Evolutionary conservation across 2,329 filamentous ascomycete species (phyloP).

Genomic region (Aspergillus ochraceus): DNA sequence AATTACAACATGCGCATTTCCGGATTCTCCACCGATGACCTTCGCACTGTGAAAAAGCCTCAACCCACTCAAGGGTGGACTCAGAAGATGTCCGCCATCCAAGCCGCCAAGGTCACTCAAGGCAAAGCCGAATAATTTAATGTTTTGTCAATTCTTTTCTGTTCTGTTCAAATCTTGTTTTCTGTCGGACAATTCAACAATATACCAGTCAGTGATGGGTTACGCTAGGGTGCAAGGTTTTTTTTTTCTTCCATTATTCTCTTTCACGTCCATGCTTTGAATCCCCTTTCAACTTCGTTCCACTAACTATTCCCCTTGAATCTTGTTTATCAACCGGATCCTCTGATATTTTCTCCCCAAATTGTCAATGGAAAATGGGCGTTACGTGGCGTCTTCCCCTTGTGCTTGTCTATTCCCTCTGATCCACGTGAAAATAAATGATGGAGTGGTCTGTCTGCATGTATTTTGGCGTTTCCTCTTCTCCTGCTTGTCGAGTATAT

Average conservation of each 20-base stretch:
- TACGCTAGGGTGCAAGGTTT: neutral
- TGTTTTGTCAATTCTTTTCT: neutral
- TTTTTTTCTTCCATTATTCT: neutral
- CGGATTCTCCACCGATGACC: slow-evolving; percentile 90
- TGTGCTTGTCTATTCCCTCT: neutral
- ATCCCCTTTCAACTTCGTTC: too few relatives aligned
- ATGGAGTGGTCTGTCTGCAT: too few relatives aligned
- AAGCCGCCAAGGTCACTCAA: slow-evolving; percentile 76
- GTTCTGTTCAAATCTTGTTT: neutral
- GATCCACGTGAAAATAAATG: too few relatives aligned
- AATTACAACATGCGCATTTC: slow-evolving; percentile 91
- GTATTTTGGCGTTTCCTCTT: too few relatives aligned
- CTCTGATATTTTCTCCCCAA: neutral
- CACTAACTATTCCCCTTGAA: neutral
- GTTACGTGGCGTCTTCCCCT: neutral
- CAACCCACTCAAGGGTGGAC: slow-evolving; percentile 88
- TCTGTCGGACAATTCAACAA: neutral
- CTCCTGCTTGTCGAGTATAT: too few relatives aligned
- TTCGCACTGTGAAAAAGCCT: slow-evolving; percentile 90
- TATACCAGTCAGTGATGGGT: neutral
- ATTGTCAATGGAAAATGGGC: neutral
- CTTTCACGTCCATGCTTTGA: neutral
- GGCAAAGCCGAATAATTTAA: slow-evolving; percentile 39
- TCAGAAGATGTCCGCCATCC: slow-evolving; percentile 94
- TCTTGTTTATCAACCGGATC: too few relatives aligned